phyloP scores from a whole-genome alignment of 805 yeast genomes.

The Saturnispora saitoi region DNA sequence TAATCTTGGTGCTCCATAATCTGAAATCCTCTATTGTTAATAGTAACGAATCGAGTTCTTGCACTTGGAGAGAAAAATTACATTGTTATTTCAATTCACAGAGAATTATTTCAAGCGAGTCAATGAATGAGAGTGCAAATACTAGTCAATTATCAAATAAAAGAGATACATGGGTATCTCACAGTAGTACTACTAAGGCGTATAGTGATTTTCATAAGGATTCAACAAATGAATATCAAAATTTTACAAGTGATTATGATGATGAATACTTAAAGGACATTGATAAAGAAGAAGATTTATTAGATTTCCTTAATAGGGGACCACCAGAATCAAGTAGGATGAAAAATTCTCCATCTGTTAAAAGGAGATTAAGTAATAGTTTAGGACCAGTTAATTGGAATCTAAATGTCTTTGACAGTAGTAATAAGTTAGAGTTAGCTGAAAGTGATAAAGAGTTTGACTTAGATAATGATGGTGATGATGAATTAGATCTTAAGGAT shows the following conservation, averaged over 20 bases:
- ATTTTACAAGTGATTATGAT: background rate
- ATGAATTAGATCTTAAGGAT: background rate
- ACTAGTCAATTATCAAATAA: background rate
- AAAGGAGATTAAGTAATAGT: background rate
- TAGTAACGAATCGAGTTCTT: constrained; percentile 7
- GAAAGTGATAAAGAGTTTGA: background rate
- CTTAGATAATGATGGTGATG: background rate
- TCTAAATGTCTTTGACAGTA: constrained; percentile 3
- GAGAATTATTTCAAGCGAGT: background rate
- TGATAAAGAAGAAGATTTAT: constrained; percentile 5
- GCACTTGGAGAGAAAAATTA: constrained; percentile 16
- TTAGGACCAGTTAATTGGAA: constrained; percentile 2
- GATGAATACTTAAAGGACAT: background rate
- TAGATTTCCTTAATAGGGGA: constrained; percentile 8
- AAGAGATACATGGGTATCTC: background rate
- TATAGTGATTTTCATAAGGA: background rate
- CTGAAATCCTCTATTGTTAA: background rate
- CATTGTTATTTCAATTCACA: background rate
- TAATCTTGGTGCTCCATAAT: background rate
- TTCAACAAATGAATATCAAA: background rate
- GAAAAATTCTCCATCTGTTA: background rate
- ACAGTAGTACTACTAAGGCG: background rate
- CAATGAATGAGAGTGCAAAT: constrained; percentile 7
- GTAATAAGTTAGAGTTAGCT: background rate
- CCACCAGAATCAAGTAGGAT: background rate